Base-by-base conservation (phyloP, 345 rosid genomes). In the Ceriops zippeliana region DNA sequence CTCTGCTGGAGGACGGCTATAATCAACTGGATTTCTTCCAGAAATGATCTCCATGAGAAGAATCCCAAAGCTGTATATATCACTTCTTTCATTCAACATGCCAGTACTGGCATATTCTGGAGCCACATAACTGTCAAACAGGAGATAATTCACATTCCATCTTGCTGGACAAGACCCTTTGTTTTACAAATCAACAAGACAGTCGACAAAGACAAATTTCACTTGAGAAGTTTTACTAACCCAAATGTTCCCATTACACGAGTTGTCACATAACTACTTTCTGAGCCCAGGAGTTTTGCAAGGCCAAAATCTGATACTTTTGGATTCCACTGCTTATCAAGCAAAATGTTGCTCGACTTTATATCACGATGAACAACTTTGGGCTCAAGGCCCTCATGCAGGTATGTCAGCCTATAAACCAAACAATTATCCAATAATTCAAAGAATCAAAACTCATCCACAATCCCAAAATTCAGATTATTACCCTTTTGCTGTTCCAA, bases 241-340 rank as follows among this genome's bases (percentile, higher is more conserved):
- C 98, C 98, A 30, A 93, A 93, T 51, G 98, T 93, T 73, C 98
- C 98, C 98, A 93, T 93, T 47, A 93, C 98, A 53, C 96, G 90
- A 15, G 98, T 93, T 32, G 98, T 93, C 27, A 90, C 84, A 72
- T 89, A 87, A 78, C 91, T 89, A 67, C 73, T 79, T 61, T 89
- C 96, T 0, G 97, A 83, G 54, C 85, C 83, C 20, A 93, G 78
- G 13, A 93, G 92, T 80, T 90, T 93, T 67, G 98, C 98, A 34
- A 90, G 96, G 70, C 98, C 98, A 78, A 93, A 90, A 73, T 93
- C 98, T 0, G 98, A 93, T 53, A 93, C 97, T 80, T 93, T 90
- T 10, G 97, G 71, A 78, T 86, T 89, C 98, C 98, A 90, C 60
- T 80, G 92, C 78, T 89, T 92, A 80, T 93, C 97, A 6, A 93